Evolutionary conservation across 192 early-diverging fungal genomes (phyloP), one percentile per base, ranked within the genome.

Genomic region (Geosiphon pyriformis): DNA sequence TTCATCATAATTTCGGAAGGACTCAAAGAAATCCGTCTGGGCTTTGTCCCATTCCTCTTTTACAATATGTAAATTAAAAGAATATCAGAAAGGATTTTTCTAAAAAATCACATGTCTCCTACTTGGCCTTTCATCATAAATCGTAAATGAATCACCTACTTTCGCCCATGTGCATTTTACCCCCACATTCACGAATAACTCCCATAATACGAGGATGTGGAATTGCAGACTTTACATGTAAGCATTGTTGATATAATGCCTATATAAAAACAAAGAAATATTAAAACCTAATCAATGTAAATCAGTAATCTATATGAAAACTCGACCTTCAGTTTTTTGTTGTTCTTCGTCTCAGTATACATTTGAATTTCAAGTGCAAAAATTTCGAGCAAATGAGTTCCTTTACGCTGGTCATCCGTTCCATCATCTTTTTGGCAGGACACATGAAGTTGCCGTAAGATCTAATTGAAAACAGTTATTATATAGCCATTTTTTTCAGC

Each of bases 1-100:
- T 73, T 98, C 96, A 70, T 98, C 94, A 74, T 95, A 98, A 69
- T 94, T 95, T 59, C 94, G 94, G 79, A 98, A 98, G 3, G 94
- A 92, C 58, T 96, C 94, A 74, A 97, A 98, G 69, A 98, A 96
- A 69, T 94, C 93, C 3, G 88, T 82, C 72, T 95, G 90, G 0
- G 96, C 96, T 71, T 88, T 79, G 52, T 89, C 85, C 96, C 96
- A 98, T 62, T 91, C 84, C 74, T 90, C 83, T 89, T 67, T 35
- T 63, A 1, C 0, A 42, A 42, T 42, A 42, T 10, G 37, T 61
- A 17, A 18, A 70, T 33, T 31, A 10, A 34, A 49, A 50, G 51
- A 73, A 69, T 6, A 50, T 20, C 1, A 46, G 48, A 50, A 32
- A 58, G 46, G 30, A 23, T 20, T 47, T 31, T 46, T 29, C 22